A percentile compares a stretch with the other conserved stretches of the same genome.
Conservation (phyloP, 2,329 filamentous ascomycete species). For the Penicillium sp. region DNA sequence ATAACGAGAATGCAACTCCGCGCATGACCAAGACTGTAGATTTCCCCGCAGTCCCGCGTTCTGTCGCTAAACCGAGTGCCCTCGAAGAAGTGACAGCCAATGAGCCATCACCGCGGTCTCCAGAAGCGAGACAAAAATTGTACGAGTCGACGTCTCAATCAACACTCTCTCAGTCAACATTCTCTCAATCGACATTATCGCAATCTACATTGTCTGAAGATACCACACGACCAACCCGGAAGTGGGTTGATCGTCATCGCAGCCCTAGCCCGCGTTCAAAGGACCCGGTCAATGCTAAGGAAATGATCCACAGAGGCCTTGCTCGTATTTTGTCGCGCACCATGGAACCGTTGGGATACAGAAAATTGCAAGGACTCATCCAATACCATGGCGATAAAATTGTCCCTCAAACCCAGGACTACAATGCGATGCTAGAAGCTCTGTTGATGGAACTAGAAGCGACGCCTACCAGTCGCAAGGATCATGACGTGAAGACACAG, state of each 20-base stretch:
- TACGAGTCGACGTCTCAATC: constrained; percentile 13
- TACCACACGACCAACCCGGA: constrained; percentile 32
- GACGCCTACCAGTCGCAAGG: constrained; percentile 30
- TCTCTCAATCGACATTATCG: constrained; percentile 7
- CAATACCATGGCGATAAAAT: constrained; percentile 38
- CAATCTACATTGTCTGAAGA: constrained; percentile 20
- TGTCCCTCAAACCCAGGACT: constrained; percentile 37
- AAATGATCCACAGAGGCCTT: constrained; percentile 42
- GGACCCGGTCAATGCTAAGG: constrained; percentile 37
- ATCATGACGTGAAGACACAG: constrained; percentile 43
- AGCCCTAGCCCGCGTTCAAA: constrained; percentile 42
- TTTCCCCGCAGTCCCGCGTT: constrained; percentile 21
- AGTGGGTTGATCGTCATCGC: constrained; percentile 35
- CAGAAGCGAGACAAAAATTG: constrained; percentile 15
- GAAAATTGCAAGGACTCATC: constrained; percentile 44
- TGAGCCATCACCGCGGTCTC: constrained; percentile 29
- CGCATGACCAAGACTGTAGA: constrained; percentile 16
- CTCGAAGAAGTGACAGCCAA: constrained; percentile 43
- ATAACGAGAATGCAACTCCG: constrained; percentile 28
- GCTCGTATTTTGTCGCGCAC: constrained; percentile 35
- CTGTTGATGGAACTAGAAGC: constrained; percentile 40
- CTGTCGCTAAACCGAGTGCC: constrained; percentile 29
- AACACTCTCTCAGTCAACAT: background rate
- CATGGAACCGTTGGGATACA: constrained; percentile 45
- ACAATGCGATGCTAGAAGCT: constrained; percentile 39